Evolutionary conservation across 495 filamentous ascomycete species (phyloP).

Genomic region (Penicillium pancosmium): DNA sequence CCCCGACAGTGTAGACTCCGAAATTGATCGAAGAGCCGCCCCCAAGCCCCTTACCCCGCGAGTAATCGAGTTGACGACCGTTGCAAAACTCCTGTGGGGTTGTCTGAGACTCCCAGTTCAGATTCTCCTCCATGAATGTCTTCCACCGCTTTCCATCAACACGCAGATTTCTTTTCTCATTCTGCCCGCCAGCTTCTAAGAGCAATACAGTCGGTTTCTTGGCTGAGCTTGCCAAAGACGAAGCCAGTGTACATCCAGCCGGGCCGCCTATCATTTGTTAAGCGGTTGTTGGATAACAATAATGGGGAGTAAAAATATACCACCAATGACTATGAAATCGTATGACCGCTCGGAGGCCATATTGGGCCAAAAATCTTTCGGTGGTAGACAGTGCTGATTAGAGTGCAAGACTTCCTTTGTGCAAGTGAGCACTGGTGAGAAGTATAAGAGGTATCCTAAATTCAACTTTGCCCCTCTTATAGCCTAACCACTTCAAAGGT

Average conservation of each 20-base stretch:
- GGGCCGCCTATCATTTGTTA: slow-evolving; percentile 50
- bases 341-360: neutral
- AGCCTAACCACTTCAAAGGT: neutral
- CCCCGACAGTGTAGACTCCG: slow-evolving; percentile 59
- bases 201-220: slow-evolving; percentile 55
- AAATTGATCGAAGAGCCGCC: slow-evolving; percentile 70
- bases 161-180: slow-evolving; percentile 49
- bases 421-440: neutral
- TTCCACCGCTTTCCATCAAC: slow-evolving; percentile 56
- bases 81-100: slow-evolving; percentile 54
- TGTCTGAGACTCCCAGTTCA: slow-evolving; percentile 67
- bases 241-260: slow-evolving; percentile 55
- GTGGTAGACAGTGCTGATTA: neutral
- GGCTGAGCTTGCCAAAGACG: slow-evolving; percentile 46
- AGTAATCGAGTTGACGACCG: slow-evolving; percentile 57
- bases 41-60: slow-evolving; percentile 62
- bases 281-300: neutral
- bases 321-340: neutral
- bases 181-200: slow-evolving; percentile 58
- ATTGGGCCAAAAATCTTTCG: neutral
- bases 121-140: slow-evolving; percentile 46
- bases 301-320: neutral
- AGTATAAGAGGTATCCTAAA: neutral
- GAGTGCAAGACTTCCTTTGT: neutral
- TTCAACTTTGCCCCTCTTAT: neutral